Percentiles rank a stretch among this genome's conserved stretches.
Conservation (phyloP, 2,329 filamentous ascomycete species). For the Pestalotiopsis sp. region DNA sequence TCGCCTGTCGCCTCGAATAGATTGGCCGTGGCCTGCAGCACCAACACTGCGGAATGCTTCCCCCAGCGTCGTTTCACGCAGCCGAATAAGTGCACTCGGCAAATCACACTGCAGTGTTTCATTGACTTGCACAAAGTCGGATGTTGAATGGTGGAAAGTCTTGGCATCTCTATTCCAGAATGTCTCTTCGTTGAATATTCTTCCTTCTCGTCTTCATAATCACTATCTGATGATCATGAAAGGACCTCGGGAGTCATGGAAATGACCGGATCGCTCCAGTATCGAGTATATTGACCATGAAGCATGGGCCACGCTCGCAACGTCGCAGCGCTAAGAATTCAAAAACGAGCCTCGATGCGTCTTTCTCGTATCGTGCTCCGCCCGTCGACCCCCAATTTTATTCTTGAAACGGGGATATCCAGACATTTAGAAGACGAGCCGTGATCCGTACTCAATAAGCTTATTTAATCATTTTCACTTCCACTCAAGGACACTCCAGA, state of each 20-base stretch:
- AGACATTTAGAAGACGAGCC: too few species aligned
- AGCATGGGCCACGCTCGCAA: neutral
- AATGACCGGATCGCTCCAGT: neutral
- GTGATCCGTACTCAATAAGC: too few species aligned
- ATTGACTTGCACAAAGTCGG: neutral
- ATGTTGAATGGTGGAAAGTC: neutral
- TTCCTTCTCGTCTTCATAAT: neutral
- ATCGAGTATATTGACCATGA: neutral
- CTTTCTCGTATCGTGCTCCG: neutral
- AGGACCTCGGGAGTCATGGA: neutral
- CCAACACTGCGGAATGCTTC: neutral
- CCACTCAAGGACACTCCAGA: too few species aligned
- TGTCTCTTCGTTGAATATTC: neutral
- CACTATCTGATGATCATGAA: neutral
- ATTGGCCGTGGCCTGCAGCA: neutral
- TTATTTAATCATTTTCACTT: too few species aligned
- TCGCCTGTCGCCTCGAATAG: neutral
- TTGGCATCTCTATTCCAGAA: neutral
- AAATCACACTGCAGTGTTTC: neutral
- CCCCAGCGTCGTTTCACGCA: neutral
- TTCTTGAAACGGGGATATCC: too few species aligned
- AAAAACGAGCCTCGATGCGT: neutral
- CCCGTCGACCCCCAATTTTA: neutral
- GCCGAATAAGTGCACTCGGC: neutral
- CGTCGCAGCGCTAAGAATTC: neutral